Base-by-base conservation (phyloP, 2,329 filamentous ascomycete genomes). In the Talaromyces sp. region DNA sequence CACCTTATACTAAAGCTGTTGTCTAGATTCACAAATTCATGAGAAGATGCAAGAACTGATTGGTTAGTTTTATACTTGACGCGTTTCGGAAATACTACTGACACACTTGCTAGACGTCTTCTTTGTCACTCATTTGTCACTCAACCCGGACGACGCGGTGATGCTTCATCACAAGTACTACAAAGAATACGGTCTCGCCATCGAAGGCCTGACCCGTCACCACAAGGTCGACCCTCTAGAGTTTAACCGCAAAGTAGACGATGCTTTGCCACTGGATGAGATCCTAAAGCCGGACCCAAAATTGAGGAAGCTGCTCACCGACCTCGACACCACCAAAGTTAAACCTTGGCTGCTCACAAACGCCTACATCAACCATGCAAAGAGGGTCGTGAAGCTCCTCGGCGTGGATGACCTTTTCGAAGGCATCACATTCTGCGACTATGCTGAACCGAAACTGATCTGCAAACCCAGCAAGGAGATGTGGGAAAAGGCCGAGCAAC, bases 301-400 rank as follows among this genome's bases (percentile, higher is more conserved):
- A 69, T 81, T 98, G 49, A 87, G 91, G 55, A 81, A 84, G 69
- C 76, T 99, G 52, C 85, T 99, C 6, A 81, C 89, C 73, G 89
- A 93, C 65, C 87, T 99, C 58, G 93, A 99, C 75, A 88, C 76
- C 62, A 84, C 80, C 69, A 96, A 96, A 73, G 90, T 97, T 64
- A 91, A 86, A 64, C 80, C 92, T 31, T 99, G 96, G 95, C 85
- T 99, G 1, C 89, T 99, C 69, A 99, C 96, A 1, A 99, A 99
- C 71, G 95, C 96, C 24, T 97, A 99, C 70, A 80, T 96, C 65
- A 98, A 82, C 35, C 95, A 99, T 70, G 95, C 86, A 32, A 87
- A 85, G 70, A 80, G 92, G 49, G 95, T 99, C 0, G 86, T 97
- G 13, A 86, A 83, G 62, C 79, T 99, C 21, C 81, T 99, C 1